Conservation (phyloP, 495 filamentous ascomycete species). For the Saxispiralis lemnorum region DNA sequence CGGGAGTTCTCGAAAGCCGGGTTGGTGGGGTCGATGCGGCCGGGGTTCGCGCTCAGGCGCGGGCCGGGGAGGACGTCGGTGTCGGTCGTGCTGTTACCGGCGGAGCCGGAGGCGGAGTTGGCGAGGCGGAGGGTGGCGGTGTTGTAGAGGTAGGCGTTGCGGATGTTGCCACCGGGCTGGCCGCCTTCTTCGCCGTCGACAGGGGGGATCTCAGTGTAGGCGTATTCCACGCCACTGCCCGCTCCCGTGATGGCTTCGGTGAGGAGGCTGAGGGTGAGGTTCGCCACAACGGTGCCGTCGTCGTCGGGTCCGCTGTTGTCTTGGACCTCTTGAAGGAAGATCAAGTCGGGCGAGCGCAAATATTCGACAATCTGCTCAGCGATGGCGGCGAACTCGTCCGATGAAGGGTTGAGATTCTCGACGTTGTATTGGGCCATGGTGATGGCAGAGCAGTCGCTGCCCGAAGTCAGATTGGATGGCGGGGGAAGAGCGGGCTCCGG, state of each 20-base stretch:
- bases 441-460: constrained; percentile 31
- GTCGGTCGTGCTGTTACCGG: constrained; percentile 19
- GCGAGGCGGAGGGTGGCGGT: constrained; percentile 31
- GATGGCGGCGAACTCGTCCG: constrained; percentile 28
- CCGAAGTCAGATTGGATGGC: constrained; percentile 28
- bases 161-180: constrained; percentile 46
- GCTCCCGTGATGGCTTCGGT: constrained; percentile 24
- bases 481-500: constrained; percentile 21
- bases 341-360: constrained; percentile 33
- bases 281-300: constrained; percentile 31
- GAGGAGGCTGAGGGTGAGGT: constrained; percentile 31
- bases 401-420: constrained; percentile 35
- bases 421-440: constrained; percentile 44
- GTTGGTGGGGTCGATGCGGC: constrained; percentile 3
- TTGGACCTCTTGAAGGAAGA: constrained; percentile 46
- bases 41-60: not conserved
- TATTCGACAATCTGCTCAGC: constrained; percentile 38
- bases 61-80: not conserved
- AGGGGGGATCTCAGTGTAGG: constrained; percentile 33
- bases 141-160: constrained; percentile 42
- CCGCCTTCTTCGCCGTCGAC: constrained; percentile 36
- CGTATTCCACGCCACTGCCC: constrained; percentile 23
- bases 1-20: not conserved
- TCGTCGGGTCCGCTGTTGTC: constrained; percentile 37
- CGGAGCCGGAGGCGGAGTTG: constrained; percentile 29